Evolutionary conservation across 768 basidiomycete species (phyloP), one percentile per base, ranked within the genome.

Genomic region (Lentinula boryana): DNA sequence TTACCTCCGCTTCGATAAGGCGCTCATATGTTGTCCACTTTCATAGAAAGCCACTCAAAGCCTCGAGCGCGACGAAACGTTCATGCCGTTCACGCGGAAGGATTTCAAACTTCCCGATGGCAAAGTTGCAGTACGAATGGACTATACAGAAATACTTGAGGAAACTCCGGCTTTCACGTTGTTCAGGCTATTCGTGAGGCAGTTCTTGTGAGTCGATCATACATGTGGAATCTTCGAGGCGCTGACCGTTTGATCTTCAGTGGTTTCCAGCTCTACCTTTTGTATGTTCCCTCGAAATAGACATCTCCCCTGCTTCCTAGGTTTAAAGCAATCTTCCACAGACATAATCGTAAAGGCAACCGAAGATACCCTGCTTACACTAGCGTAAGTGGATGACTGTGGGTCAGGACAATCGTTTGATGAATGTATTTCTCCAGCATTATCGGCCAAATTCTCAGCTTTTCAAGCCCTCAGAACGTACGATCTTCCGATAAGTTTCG

Each of bases 11-110:
- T 12, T 7, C 38, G 32, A 36, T 38, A 38, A 38, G 36, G 8
- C 21, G 5, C 21, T 48, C 13, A 18, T 56, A 18, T 10, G n/a
- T 31, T 31, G 44, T 35, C 13, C 10, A 6, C 43, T 21, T 15
- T 49, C n/a, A 8, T 58, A 79, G 78, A 79, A 79, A 75, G 65
- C 75, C 0, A 80, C 78, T 1, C 78, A 80, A 59, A 71, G 77
- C 61, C 80, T 90, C 64, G 87, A 87, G 57, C 78, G 86, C 9
- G 89, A 92, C 62, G 88, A 91, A 72, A 90, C 88, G 32, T 88
- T 83, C 60, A 77, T 88, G 27, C 86, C 85, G 33, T 73, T 74
- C 8, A 77, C 76, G 7, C 67, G 74, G 27, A 73, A 70, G 46
- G 73, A 77, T 49, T 74, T 79, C 62, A 73, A 74, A 57, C 73